Evolutionary conservation across 2,329 filamentous ascomycete species (phyloP), one percentile per base, ranked within the genome.

Genomic region (Talaromyces sp.): DNA sequence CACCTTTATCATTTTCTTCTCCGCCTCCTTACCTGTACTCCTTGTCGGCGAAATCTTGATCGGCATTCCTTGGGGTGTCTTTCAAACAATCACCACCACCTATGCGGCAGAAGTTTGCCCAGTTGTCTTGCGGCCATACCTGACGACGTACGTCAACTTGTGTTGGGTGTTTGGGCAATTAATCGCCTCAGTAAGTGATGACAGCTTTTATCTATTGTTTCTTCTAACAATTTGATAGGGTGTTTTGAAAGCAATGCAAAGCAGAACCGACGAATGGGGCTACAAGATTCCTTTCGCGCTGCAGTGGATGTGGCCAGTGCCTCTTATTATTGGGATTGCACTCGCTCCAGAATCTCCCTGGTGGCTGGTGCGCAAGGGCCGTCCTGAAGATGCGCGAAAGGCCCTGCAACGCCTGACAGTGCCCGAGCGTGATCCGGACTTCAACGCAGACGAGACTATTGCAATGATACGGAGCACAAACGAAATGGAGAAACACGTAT

Each of bases 141-240:
- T 74, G 60, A 78, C 75, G 2, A 75, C 71, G n/a, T 76, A 75
- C 66, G 73, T 78, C 60, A 78, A 78, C 63, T 68, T 79, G 7
- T 79, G 76, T 68, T 81, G 78, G 78, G 75, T 74, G 9, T 72
- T 80, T 37, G 79, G 79, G 3, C 77, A 80, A 64, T 69, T 80
- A 11, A 68, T 80, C 33, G 73, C 70, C 9, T 74, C 3, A 77
- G 76, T 19, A 71, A 80, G 68, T 19, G 66, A 66, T 2, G 70
- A n/a, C 50, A 33, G n/a, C 49, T n/a, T 56, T 56, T 56, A 33
- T 19, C 27, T 35, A 11, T 3, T 35, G 50, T 11, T 37, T 19
- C 35, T 54, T 37, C 31, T 56, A 56, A 56, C 16, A 56, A 33
- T 10, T 33, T 65, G 77, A 19, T 47, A 60, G 57, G 57, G 57